phyloP scores from a whole-genome alignment of 495 filamentous ascomycete species.

The Monascus purpureus region DNA sequence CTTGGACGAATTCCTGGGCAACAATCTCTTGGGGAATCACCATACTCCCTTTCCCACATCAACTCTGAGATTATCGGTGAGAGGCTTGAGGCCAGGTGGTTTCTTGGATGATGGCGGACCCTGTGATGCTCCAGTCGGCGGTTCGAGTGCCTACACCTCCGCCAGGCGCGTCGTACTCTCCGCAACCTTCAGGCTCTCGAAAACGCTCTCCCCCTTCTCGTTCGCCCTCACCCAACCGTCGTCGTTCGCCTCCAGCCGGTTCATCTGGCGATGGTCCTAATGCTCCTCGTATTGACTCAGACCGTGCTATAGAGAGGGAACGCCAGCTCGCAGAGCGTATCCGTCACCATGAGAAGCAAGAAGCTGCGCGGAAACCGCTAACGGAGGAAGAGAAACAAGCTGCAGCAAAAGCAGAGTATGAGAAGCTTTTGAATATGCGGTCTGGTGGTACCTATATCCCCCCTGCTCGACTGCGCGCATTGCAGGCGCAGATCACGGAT shows the following conservation, averaged over 20 bases:
- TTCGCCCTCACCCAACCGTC: constrained; percentile 49
- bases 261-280: constrained; percentile 19
- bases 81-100: constrained; percentile 1
- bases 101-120: constrained; percentile 26
- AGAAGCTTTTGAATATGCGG: constrained; percentile 77
- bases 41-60: no score
- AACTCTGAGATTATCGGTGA: constrained; percentile 1
- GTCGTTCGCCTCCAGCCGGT: constrained; percentile 41
- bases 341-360: constrained; percentile 38
- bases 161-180: constrained; percentile 35
- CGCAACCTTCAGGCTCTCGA: constrained; percentile 32
- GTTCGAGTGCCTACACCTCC: constrained; percentile 56
- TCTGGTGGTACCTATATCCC: constrained; percentile 95
- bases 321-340: constrained; percentile 48
- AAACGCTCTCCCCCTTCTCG: constrained; percentile 50
- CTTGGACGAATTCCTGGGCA: constrained; percentile 12
- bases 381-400: constrained; percentile 77
- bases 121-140: constrained; percentile 46
- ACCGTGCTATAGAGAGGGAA: constrained; percentile 45
- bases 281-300: constrained; percentile 36
- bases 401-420: constrained; percentile 75
- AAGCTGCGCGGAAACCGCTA: constrained; percentile 40
- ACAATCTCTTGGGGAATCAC: no score
- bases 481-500: constrained; percentile 95
- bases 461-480: constrained; percentile 73